Evolutionary conservation across 805 yeast genomes (phyloP).

Genomic region (Monosporozyma yasuniensis): DNA sequence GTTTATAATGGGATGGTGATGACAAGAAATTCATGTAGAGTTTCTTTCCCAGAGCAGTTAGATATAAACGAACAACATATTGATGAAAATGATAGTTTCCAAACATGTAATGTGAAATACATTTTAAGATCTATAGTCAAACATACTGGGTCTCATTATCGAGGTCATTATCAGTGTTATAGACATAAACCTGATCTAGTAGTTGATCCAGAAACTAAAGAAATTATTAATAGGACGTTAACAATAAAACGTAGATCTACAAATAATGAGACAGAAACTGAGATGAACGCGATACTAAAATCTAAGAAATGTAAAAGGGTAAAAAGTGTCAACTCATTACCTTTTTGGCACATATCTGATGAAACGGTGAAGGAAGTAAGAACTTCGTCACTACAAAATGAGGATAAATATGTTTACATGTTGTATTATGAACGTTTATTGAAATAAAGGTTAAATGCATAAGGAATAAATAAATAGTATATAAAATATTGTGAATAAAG

Average conservation of each 20-base stretch:
- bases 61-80: slow-evolving; percentile 34
- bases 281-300: no score
- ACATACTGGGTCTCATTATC: slow-evolving; percentile 80
- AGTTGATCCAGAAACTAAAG: slow-evolving; percentile 14
- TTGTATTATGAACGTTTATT: slow-evolving; percentile 53
- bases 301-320: slow-evolving; percentile 40
- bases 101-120: slow-evolving; percentile 36
- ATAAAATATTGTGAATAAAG: not conserved
- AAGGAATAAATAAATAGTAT: not conserved
- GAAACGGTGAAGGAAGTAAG: slow-evolving; percentile 55
- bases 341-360: slow-evolving; percentile 86
- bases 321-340: slow-evolving; percentile 45
- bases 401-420: slow-evolving; percentile 75
- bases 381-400: slow-evolving; percentile 49
- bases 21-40: slow-evolving; percentile 67
- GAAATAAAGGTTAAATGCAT: not conserved
- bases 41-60: slow-evolving; percentile 53
- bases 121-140: slow-evolving; percentile 63
- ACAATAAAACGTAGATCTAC: not conserved
- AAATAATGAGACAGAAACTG: not conserved
- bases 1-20: slow-evolving; percentile 58
- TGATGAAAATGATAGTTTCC: slow-evolving; percentile 11
- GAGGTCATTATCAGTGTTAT: slow-evolving; percentile 88
- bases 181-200: slow-evolving; percentile 58
- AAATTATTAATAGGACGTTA: not conserved